Conservation (phyloP, 1,284 basidiomycete genomes). For the Cystobasidiaceae sp. region DNA sequence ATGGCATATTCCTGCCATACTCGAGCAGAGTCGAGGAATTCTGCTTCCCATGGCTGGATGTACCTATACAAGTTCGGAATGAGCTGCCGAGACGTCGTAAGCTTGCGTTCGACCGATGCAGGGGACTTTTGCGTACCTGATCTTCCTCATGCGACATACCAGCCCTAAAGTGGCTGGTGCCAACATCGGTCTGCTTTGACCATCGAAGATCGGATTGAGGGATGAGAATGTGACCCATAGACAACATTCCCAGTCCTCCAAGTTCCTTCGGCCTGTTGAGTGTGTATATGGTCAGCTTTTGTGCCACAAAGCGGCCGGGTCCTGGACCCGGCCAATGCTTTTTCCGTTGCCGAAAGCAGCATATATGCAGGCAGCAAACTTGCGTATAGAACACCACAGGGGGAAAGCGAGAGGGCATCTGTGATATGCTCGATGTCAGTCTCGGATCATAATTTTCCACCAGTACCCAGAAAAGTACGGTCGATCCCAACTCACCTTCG, state of each 20-base stretch:
- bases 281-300: slow-evolving; percentile 25
- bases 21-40: slow-evolving; percentile 95
- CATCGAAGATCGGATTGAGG: slow-evolving; percentile 94
- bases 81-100: slow-evolving; percentile 54
- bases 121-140: background rate
- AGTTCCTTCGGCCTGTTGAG: slow-evolving; percentile 61
- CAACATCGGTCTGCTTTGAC: slow-evolving; percentile 97
- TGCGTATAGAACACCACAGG: slow-evolving; percentile 49
- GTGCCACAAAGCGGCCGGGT: background rate
- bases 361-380: background rate
- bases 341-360: too few species aligned
- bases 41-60: slow-evolving; percentile 97
- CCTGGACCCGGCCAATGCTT: too few species aligned
- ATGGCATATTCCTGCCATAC: slow-evolving; percentile 99
- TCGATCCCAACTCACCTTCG: too few species aligned
- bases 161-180: slow-evolving; percentile 59
- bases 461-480: too few species aligned
- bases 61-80: slow-evolving; percentile 98
- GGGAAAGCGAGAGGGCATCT: slow-evolving; percentile 98
- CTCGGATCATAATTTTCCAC: too few species aligned
- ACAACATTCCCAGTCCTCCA: slow-evolving; percentile 97
- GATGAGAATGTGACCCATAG: slow-evolving; percentile 98
- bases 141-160: slow-evolving; percentile 66
- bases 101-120: slow-evolving; percentile 53
- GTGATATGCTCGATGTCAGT: too few species aligned